Evolutionary conservation across 257 asterid species (phyloP), one percentile per base, ranked within the genome.

Genomic region (Nicotiana otophora): DNA sequence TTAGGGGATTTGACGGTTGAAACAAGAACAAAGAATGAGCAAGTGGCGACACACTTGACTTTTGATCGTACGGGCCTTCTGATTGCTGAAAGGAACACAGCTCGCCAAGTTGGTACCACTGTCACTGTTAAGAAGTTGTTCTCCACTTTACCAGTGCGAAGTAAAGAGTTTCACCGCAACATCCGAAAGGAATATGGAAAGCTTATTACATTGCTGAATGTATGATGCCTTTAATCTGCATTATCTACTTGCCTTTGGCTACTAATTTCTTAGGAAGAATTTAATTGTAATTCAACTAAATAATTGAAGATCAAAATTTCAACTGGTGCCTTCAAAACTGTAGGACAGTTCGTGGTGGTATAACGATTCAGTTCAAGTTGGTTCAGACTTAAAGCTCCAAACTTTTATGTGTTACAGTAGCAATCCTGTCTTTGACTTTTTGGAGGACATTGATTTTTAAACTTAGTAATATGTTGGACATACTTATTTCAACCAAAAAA

Each of bases 31-130:
- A 81, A 85, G 80, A 82, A 92, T 83, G 99, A 96, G 85, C 91
- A 90, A 57, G 94, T 96, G 20, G 99, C 99, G 1, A 90, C 98
- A 0, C 99, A 94, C 88, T 88, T 96, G 88, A 93, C 97, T 46
- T 94, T 84, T 78, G 94, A 96, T 76, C 93, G 42, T 65, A 85
- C 89, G 5, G 99, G 99, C 60, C 84, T 86, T 84, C 87, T 96
- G 31, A 85, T 90, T 26, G 90, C 87, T 75, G 97, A 96, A 86
- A 92, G 90, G 91, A 96, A 96, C 89, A 84, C 87, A 19, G 99
- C 99, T 0, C 93, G 99, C 66, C 99, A 94, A 88, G 89, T 90
- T 84, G 99, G 99, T 64, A 96, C 98, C 48, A 94, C 98, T 5
- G 92, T 96, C 72, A 92, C 97, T 46, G 92, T 96, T 83, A 96